A percentile compares a stretch with the other conserved stretches of the same genome.
phyloP scores from a whole-genome alignment of 148 eudicot species.

The Camellia japonica region DNA sequence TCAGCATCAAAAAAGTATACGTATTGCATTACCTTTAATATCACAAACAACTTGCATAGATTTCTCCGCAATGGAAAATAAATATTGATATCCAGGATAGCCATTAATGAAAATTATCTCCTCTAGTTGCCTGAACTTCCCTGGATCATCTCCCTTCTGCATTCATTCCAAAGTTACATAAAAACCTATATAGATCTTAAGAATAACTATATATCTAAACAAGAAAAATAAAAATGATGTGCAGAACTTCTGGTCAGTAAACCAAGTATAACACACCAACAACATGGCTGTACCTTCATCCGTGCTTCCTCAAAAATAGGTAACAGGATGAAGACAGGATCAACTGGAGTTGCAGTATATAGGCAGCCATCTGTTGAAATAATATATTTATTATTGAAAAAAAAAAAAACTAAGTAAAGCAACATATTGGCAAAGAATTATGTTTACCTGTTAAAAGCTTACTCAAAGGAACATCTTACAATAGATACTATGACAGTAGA shows the following conservation, averaged over 20 bases:
- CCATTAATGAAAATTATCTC: slow-evolving; percentile 73
- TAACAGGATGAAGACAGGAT: slow-evolving; percentile 86
- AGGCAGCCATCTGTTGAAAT: slow-evolving; percentile 69
- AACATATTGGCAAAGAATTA: neutral
- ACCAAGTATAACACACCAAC: slow-evolving; percentile 2
- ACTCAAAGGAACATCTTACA: neutral
- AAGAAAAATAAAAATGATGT: neutral
- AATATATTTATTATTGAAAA: neutral
- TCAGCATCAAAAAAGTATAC: neutral
- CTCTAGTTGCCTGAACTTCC: slow-evolving; percentile 93
- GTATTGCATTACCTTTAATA: slow-evolving; percentile 54
- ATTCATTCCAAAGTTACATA: slow-evolving; percentile 17
- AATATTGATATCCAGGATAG: slow-evolving; percentile 74
- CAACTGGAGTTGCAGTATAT: slow-evolving; percentile 85
- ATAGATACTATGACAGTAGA: neutral
- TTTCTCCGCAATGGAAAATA: slow-evolving; percentile 60
- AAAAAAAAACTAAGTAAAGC: neutral
- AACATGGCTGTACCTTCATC: slow-evolving; percentile 61
- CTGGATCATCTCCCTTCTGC: slow-evolving; percentile 84
- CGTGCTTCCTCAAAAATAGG: slow-evolving; percentile 93
- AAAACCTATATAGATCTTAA: neutral
- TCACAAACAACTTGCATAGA: slow-evolving; percentile 87
- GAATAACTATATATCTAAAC: neutral
- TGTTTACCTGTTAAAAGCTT: neutral
- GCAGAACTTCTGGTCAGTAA: neutral